A percentile compares a stretch with the other conserved stretches of the same genome.
phyloP scores from a whole-genome alignment of 805 yeast species.

The Teunomyces panamensis region DNA sequence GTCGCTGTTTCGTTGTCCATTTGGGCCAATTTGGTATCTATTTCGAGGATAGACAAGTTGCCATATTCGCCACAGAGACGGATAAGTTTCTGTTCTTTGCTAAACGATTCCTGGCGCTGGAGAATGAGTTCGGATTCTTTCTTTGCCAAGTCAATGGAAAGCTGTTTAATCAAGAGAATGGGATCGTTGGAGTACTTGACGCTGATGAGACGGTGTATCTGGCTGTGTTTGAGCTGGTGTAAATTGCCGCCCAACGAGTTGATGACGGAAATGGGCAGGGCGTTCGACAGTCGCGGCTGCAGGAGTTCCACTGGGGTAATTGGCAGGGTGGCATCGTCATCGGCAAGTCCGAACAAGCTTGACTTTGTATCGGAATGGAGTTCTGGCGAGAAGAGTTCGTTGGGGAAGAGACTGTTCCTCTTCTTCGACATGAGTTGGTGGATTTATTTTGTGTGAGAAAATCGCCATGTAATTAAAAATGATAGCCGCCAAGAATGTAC shows the following conservation, averaged over 20 bases:
- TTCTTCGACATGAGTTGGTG: slow-evolving; percentile 4
- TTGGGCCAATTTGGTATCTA: slow-evolving; percentile 28
- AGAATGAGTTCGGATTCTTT: slow-evolving; percentile 46
- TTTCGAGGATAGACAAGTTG: slow-evolving; percentile 30
- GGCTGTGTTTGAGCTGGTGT: slow-evolving; percentile 6
- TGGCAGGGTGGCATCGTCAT: slow-evolving; percentile 1
- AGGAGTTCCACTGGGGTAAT: not conserved
- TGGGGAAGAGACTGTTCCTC: slow-evolving; percentile 12
- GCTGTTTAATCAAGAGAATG: slow-evolving; percentile 38
- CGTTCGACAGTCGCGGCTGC: not conserved
- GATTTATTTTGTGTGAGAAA: not conserved
- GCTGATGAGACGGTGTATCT: slow-evolving; percentile 18
- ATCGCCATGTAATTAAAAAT: slow-evolving; percentile 56
- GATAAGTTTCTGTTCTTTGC: slow-evolving; percentile 31
- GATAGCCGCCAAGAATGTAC: slow-evolving; percentile 29
- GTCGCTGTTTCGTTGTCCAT: slow-evolving; percentile 1
- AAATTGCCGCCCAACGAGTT: slow-evolving; percentile 14
- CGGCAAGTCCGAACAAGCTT: slow-evolving; percentile 9
- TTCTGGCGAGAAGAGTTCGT: slow-evolving; percentile 6
- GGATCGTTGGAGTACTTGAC: slow-evolving; percentile 27
- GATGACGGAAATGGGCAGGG: slow-evolving; percentile 2
- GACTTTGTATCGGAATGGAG: slow-evolving; percentile 4
- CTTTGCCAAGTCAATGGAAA: slow-evolving; percentile 46
- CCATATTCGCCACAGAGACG: slow-evolving; percentile 36
- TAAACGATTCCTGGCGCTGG: slow-evolving; percentile 29